Percentiles rank a stretch among this genome's conserved stretches.
Evolutionary conservation across 2,329 filamentous ascomycete genomes (phyloP).

Genomic region (Stachybotrys chlorohalonatus): DNA sequence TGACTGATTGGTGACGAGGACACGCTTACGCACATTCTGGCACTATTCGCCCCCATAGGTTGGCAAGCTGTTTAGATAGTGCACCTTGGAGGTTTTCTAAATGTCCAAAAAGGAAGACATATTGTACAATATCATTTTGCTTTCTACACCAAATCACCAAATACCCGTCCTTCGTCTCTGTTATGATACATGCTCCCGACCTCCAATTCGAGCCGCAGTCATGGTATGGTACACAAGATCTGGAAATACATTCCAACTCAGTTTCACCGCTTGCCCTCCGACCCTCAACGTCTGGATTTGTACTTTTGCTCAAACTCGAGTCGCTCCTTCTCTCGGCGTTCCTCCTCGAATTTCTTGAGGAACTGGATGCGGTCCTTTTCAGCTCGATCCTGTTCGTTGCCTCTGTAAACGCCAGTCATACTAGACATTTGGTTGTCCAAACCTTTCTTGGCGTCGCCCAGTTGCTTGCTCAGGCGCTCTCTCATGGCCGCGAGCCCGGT

Average conservation of each 20-base stretch:
- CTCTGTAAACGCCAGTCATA: constrained; percentile 23
- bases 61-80: too few species aligned
- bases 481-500: constrained; percentile 14
- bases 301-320: constrained; percentile 32
- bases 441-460: constrained; percentile 28
- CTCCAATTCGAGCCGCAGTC: not conserved
- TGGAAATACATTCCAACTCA: not conserved
- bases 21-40: too few species aligned
- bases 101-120: not conserved
- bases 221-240: not conserved
- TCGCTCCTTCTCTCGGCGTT: constrained; percentile 24
- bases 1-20: too few species aligned
- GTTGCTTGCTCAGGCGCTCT: constrained; percentile 21
- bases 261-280: constrained; percentile 1
- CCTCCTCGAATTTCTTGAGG: constrained; percentile 24
- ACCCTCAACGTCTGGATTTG: constrained; percentile 11
- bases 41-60: too few species aligned
- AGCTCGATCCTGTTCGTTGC: constrained; percentile 22
- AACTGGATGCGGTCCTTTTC: constrained; percentile 24
- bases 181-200: not conserved
- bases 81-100: too few species aligned
- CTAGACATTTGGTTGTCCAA: constrained; percentile 21
- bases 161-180: not conserved
- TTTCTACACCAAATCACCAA: too few species aligned
- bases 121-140: not conserved